Percentiles rank a stretch among this genome's conserved stretches.
These are phyloP conservation scores for Phylloporus rhodoxanthus DNA, from an alignment of 768 basidiomycete species.

Conservation along the genomic window DNA sequence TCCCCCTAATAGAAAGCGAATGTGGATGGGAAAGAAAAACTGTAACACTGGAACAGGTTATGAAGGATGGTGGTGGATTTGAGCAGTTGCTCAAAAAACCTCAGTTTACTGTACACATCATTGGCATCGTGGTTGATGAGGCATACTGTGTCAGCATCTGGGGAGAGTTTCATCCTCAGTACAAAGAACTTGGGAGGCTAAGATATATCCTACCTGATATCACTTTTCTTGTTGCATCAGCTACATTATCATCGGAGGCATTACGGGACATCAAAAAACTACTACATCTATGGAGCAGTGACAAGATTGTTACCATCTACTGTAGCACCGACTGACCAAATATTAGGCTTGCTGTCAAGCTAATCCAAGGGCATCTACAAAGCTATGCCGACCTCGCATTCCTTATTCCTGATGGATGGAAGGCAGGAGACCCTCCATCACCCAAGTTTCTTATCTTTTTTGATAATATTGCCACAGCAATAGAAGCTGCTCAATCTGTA, in stretches of 20 bases:
- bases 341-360: not conserved
- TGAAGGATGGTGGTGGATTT: constrained; percentile 11
- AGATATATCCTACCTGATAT: not conserved
- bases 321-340: not conserved
- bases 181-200: constrained; percentile 21
- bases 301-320: not conserved
- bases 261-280: constrained; percentile 17
- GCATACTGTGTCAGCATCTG: constrained; percentile 21
- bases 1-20: too few species aligned
- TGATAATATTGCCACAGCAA: not conserved
- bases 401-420: not conserved
- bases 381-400: not conserved
- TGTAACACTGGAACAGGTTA: constrained; percentile 12
- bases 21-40: too few species aligned
- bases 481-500: not conserved
- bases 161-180: constrained; percentile 33
- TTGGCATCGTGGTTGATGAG: constrained; percentile 17
- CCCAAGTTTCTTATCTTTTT: not conserved
- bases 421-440: not conserved
- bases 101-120: not conserved
- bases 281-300: constrained; percentile 3
- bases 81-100: constrained; percentile 5
- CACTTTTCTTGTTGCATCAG: constrained; percentile 25
- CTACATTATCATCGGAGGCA: constrained; percentile 28
- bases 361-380: not conserved